Base-by-base conservation (phyloP, 257 asterid genomes). In the Cinchona pubescens region DNA sequence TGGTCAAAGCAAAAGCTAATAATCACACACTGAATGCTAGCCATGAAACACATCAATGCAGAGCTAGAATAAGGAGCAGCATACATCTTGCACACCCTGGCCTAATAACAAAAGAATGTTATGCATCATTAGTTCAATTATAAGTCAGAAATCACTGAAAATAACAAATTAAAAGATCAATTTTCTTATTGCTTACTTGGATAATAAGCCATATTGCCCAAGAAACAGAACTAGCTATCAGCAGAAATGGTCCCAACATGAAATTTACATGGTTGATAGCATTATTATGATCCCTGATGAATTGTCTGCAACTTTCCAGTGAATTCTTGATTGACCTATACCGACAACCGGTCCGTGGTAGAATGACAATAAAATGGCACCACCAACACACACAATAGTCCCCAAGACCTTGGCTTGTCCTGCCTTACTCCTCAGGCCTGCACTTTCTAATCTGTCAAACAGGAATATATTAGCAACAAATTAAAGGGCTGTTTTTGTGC, bases 151-250 rank as follows among this genome's bases (percentile, higher is more conserved):
- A 7, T 45, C 38, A 16, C 59, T 15, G 18, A 25, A 23, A n/a
- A 66, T 66, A 38, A 66, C 53, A 64, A 11, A 9, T 1, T 7
- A 56, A 15, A 10, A 23, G 34, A 67, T n/a, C 14, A 37, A 25
- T 14, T 7, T 10, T 38, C 42, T 34, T 0, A 40, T 6, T 55
- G 23, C 75, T 81, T 81, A 92, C 97, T 81, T 90, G 98, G 83
- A 91, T 78, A 70, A 88, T 91, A 35, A 93, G 62, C 96, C 96
- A 92, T 13, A 88, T 66, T 7, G 97, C 93, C 94, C 97, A 95
- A 37, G 98, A 81, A 80, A 90, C 67, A 32, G 97, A 86, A 69
- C 99, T 95, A 5, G 83, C 71, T 5, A 95, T 77, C 79, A 92
- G 87, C 25, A 95, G 91, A 74, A 88, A 38, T 14, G 98, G 96